Evolutionary conservation across 1,139 yeast species (phyloP), one percentile per base, ranked within the genome.

Genomic region (Debaryomyces sp.): DNA sequence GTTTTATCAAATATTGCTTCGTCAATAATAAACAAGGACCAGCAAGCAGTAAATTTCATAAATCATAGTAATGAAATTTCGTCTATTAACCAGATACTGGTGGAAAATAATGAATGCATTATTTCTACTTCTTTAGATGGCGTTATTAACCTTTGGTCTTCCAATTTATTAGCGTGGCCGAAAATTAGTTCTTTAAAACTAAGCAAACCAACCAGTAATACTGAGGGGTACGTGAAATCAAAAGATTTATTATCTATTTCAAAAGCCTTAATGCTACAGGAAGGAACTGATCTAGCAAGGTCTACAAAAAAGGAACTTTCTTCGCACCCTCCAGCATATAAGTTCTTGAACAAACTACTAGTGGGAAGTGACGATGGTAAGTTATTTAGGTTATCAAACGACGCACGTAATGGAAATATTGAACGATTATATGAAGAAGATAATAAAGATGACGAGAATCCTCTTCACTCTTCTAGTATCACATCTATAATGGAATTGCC

Each of bases 291-390:
- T 30, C n/a, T 30, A 21, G 13, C 32, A 12, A 41, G 22, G 7
- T 18, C 43, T n/a, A 13, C 22, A 12, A 39, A 38, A 6, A 43
- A 44, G 5, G 44, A 40, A 1, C 38, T 26, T 6, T 26, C 41
- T 7, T 27, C 29, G 1, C 55, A 47, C 34, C 48, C 41, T 4
- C 57, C 64, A 3, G 63, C 61, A 38, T 58, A 54, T 44, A 54
- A 54, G 26, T 64, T 63, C 43, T 54, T 68, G 35, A 59, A 77
- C 23, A 63, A 63, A 35, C 58, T 79, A n/a, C 54, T 78, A 8
- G 62, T 78, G 7, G 80, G 81, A 2, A 62, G 81, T 15, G 78
- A 76, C 50, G 76, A 72, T 49, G 85, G 87, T 0, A 57, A 60
- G n/a, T 63, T 81, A 26, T 75, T 76, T 54, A 71, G 70, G 40